phyloP scores from a whole-genome alignment of 1,284 basidiomycete genomes.

The Thelephora terrestris region DNA sequence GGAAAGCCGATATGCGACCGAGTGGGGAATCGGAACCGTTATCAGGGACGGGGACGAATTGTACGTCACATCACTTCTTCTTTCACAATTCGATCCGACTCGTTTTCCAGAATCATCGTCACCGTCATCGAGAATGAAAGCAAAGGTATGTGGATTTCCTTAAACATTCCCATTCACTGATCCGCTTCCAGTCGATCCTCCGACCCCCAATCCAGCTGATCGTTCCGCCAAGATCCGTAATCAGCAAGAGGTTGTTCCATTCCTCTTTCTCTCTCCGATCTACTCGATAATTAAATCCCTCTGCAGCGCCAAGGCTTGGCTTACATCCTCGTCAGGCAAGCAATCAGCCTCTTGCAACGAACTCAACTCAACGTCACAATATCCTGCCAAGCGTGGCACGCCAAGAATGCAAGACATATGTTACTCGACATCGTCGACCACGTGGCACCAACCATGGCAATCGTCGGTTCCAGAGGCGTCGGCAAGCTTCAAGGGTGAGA shows the following conservation, averaged over 20 bases:
- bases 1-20: conserved; percentile 84
- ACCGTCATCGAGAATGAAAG: conserved; percentile 89
- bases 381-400: conserved; percentile 91
- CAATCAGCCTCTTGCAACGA: conserved; percentile 81
- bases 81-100: not conserved
- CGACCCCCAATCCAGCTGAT: conserved; percentile 58
- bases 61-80: conserved; percentile 23
- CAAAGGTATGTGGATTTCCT: conserved; percentile 45
- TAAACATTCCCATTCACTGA: conserved; percentile 2
- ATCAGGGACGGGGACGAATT: conserved; percentile 91
- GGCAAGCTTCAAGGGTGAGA: conserved; percentile 82
- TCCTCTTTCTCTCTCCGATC: conserved; percentile 1
- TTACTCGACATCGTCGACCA: conserved; percentile 88
- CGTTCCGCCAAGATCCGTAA: conserved; percentile 67
- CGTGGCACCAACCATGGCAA: conserved; percentile 85
- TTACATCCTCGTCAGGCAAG: conserved; percentile 82
- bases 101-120: conserved; percentile 51
- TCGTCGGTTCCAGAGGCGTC: conserved; percentile 90
- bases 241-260: conserved; percentile 71
- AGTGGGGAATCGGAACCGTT: conserved; percentile 96
- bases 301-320: conserved; percentile 77
- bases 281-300: not conserved
- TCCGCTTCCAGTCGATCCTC: conserved; percentile 60
- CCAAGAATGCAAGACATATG: conserved; percentile 92
- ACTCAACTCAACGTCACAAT: conserved; percentile 83